Evolutionary conservation across 768 basidiomycete genomes (phyloP).

Genomic region (Strobilomyces dryophilus): DNA sequence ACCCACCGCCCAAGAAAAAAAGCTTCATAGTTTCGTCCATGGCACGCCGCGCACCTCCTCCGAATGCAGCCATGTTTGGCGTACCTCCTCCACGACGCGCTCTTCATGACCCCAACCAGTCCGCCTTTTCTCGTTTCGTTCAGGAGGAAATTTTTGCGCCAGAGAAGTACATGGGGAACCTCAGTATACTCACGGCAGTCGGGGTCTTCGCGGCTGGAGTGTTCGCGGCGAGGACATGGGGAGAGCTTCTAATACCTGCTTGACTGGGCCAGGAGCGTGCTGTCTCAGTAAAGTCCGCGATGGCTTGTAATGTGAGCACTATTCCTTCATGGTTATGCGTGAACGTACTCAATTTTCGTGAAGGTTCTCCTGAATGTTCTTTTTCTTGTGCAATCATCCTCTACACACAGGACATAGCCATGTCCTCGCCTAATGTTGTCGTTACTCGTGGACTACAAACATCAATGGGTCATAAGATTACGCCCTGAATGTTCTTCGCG

Average conservation of each 20-base stretch:
- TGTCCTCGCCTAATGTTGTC: slow-evolving; percentile 18
- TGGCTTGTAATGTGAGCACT: slow-evolving; percentile 6
- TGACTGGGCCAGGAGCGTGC: slow-evolving; percentile 20
- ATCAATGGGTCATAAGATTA: slow-evolving; percentile 13
- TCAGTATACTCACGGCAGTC: slow-evolving; percentile 63
- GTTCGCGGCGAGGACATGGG: slow-evolving; percentile 69
- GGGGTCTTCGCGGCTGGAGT: slow-evolving; percentile 70
- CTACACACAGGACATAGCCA: slow-evolving; percentile 17
- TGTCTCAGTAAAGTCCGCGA: neutral
- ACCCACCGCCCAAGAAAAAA: neutral
- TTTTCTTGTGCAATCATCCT: slow-evolving; percentile 1
- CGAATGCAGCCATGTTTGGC: slow-evolving; percentile 50
- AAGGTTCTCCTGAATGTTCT: slow-evolving; percentile 6
- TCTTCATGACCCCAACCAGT: slow-evolving; percentile 57
- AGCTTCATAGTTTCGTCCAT: slow-evolving; percentile 32
- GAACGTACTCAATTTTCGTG: neutral
- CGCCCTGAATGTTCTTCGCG: slow-evolving; percentile 12
- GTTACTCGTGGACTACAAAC: slow-evolving; percentile 11
- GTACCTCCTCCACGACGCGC: slow-evolving; percentile 38
- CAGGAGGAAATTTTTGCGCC: slow-evolving; percentile 67
- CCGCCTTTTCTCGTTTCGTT: slow-evolving; percentile 49
- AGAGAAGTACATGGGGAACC: slow-evolving; percentile 71
- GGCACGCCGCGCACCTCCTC: slow-evolving; percentile 67
- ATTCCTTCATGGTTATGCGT: neutral
- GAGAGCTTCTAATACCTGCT: slow-evolving; percentile 70